phyloP scores from a whole-genome alignment of 2,329 filamentous ascomycete species.

The Fusarium brevicatenulatum region DNA sequence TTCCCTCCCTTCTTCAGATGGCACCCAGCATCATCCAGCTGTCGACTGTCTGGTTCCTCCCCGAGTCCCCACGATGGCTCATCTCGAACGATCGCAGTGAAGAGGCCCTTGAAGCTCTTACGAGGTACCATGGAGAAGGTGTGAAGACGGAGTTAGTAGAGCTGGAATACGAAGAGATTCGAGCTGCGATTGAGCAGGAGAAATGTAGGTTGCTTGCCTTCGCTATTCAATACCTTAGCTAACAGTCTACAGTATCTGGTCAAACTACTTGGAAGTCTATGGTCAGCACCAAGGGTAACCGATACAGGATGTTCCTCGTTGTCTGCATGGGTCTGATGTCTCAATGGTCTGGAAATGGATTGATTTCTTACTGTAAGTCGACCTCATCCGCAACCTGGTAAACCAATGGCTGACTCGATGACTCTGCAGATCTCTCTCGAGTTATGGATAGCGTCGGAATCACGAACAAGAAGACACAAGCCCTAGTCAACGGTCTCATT shows the following conservation, averaged over 20 bases:
- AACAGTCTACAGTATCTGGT: constrained; percentile 11
- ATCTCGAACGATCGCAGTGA: constrained; percentile 53
- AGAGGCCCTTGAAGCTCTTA: constrained; percentile 62
- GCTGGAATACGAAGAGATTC: constrained; percentile 62
- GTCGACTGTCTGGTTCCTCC: constrained; percentile 59
- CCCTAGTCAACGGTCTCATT: constrained; percentile 44
- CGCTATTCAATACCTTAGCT: fast-evolving
- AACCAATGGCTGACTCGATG: neutral
- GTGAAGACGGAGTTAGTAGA: constrained; percentile 62
- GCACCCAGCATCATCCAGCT: constrained; percentile 22
- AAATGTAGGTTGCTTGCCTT: constrained; percentile 43
- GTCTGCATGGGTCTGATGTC: constrained; percentile 57
- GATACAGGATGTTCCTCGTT: constrained; percentile 52
- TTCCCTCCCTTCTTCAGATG: constrained; percentile 46
- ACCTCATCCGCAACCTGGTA: too few relatives aligned
- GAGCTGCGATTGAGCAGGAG: constrained; percentile 49
- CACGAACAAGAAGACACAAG: constrained; percentile 41
- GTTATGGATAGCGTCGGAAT: constrained; percentile 35
- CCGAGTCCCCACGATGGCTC: constrained; percentile 72
- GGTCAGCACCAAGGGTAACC: constrained; percentile 46
- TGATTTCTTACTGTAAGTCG: constrained; percentile 47
- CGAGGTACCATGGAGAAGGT: constrained; percentile 67
- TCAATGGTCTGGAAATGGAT: constrained; percentile 51
- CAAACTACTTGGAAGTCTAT: constrained; percentile 45
- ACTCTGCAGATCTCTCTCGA: constrained; percentile 6